Evolutionary conservation across 306 rosid genomes (phyloP).

Genomic region (Rubus parviflorus): DNA sequence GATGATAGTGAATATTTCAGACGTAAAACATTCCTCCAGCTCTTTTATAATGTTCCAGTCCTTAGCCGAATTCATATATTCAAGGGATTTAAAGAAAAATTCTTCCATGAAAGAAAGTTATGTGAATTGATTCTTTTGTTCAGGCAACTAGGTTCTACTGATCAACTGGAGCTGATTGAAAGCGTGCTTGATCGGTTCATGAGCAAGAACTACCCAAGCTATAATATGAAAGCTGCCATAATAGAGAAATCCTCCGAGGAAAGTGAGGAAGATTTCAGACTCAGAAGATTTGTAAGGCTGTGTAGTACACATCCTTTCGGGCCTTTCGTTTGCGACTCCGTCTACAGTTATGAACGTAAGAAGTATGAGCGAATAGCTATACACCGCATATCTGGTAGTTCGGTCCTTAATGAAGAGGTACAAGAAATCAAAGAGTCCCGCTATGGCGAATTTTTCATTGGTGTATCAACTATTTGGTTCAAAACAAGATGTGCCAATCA

Average conservation of each 20-base stretch:
- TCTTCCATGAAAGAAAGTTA: neutral
- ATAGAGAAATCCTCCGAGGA: neutral
- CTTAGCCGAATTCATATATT: no score
- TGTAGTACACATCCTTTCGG: neutral
- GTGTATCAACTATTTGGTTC: neutral
- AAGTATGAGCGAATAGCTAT: neutral
- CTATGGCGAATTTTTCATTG: neutral
- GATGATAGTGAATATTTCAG: no score
- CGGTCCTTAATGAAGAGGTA: no score
- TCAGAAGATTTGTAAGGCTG: neutral
- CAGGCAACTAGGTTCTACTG: neutral
- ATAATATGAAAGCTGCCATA: neutral
- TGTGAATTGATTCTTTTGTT: conserved; percentile 5
- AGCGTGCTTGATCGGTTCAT: no score
- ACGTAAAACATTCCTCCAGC: no score
- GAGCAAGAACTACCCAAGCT: neutral
- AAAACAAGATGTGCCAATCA: no score
- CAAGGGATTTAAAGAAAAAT: no score
- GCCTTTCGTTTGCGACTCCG: neutral
- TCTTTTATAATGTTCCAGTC: no score
- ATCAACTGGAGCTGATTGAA: neutral
- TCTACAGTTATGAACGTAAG: no score
- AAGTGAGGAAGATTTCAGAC: neutral
- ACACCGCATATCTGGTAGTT: no score
- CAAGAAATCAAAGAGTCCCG: neutral